Evolutionary conservation across 495 filamentous ascomycete genomes (phyloP), one percentile per base, ranked within the genome.

Genomic region (Penicillium coffeae): DNA sequence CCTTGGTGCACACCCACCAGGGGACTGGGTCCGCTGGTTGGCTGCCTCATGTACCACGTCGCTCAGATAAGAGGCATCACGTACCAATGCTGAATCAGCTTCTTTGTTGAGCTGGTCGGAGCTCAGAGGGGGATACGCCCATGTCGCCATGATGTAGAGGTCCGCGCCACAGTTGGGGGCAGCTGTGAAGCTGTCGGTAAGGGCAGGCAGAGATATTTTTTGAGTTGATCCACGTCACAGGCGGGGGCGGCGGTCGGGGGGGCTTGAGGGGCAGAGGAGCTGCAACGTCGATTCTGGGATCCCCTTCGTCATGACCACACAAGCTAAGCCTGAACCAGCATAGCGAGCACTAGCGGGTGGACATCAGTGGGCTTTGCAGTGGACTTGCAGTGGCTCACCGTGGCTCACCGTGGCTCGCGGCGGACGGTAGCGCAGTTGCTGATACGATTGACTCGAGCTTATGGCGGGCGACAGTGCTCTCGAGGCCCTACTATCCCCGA

Each of bases 81-180:
- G 27, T 75, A 92, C 84, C 73, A 84, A 72, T 33, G 85, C 79
- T 49, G 77, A 71, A 62, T 88, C 78, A 63, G 89, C 77, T 56
- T 85, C 79, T 69, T 72, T 70, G 65, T 80, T 78, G 67, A 89
- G 71, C 54, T 82, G 69, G 20, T 83, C 77, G 14, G 76, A 70
- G 39, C 83, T 64, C 42, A 91, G 75, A 47, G 82, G 85, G 64
- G 89, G 89, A 73, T 83, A 90, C 47, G 87, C 83, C 60, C 83
- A 81, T 39, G 87, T 83, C 37, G 87, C 84, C 87, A 91, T 91
- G 49, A 49, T 70, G 47, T 18, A 22, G 33, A 20, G 16, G 27
- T 25, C 39, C 44, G 34, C n/a, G n/a, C n/a, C 42, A 40, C 32
- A 36, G 35, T 8, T 13, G 19, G 41, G 21, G 34, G 32, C 21